Evolutionary conservation across 805 yeast species (phyloP).

Genomic region (Hanseniaspora valbyensis): DNA sequence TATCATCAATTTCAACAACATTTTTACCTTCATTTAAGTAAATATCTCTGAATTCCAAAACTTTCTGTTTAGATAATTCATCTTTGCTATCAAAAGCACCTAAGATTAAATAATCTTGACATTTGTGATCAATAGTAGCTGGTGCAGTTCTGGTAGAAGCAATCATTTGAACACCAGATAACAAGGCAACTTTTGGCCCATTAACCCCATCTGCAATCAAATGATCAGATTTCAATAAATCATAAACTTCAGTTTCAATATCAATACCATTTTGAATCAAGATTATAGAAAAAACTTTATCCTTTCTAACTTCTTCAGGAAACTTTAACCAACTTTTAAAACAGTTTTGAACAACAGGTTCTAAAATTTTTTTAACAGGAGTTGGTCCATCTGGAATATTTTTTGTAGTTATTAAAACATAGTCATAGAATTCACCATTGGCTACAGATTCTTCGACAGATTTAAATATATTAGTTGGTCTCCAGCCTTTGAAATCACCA

Average conservation of each 20-base stretch:
- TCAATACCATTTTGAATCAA: conserved; percentile 60
- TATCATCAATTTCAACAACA: conserved; percentile 16
- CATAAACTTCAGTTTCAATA: conserved; percentile 42
- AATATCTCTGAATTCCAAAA: conserved; percentile 15
- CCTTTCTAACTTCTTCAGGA: conserved; percentile 7
- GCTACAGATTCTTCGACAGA: conserved; percentile 35
- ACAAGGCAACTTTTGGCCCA: conserved; percentile 15
- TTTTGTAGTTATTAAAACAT: conserved; percentile 49
- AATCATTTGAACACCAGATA: conserved; percentile 19
- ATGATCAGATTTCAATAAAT: conserved; percentile 17
- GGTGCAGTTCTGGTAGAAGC: conserved; percentile 21
- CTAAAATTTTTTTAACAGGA: conserved; percentile 39
- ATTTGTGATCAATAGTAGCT: conserved; percentile 15
- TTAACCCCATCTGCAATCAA: conserved; percentile 14
- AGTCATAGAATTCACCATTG: conserved; percentile 36
- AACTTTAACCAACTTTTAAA: conserved; percentile 11
- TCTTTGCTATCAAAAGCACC: conserved; percentile 19
- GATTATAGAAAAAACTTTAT: conserved; percentile 36
- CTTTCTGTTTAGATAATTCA: conserved; percentile 15
- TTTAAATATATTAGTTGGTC: conserved; percentile 36
- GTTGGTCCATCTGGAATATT: conserved; percentile 45
- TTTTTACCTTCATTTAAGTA: conserved; percentile 20
- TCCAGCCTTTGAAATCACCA: conserved; percentile 41
- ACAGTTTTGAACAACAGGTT: conserved; percentile 34
- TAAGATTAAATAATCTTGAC: conserved; percentile 16